These are phyloP conservation scores for Piper longum DNA, from an alignment of 164 flowering plant genomes.

Conservation along the genomic window DNA sequence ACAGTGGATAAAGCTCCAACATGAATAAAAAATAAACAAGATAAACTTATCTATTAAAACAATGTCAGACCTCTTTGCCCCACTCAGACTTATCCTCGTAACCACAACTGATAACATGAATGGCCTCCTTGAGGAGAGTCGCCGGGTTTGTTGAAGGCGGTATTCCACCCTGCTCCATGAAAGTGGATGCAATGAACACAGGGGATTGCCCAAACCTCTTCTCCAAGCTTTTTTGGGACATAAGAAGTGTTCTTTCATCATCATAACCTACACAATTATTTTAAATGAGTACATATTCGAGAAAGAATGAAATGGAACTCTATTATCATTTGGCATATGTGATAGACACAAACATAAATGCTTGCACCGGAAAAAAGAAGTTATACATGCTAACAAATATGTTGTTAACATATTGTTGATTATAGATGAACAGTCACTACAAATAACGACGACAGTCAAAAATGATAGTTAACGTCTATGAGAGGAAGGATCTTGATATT, in stretches of 20 bases:
- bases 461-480: no score
- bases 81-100: no score
- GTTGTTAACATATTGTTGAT: no score
- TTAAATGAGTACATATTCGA: background rate
- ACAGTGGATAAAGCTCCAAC: background rate
- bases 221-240: slow-evolving; percentile 3
- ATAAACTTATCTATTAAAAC: background rate
- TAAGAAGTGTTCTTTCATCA: slow-evolving; percentile 17
- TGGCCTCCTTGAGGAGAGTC: slow-evolving; percentile 24
- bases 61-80: slow-evolving; percentile 17
- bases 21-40: background rate
- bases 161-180: slow-evolving; percentile 32
- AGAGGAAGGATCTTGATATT: no score
- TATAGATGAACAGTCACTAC: no score
- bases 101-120: no score
- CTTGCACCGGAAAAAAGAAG: no score
- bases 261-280: slow-evolving; percentile 15
- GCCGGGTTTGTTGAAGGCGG: slow-evolving; percentile 17
- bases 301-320: background rate
- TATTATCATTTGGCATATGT: background rate
- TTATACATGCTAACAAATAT: no score
- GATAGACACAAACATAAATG: no score
- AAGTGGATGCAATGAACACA: slow-evolving; percentile 13
- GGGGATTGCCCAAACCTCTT: no score
- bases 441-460: no score